Evolutionary conservation across 2,329 filamentous ascomycete species (phyloP).

Genomic region (Hypomyces perniciosus): DNA sequence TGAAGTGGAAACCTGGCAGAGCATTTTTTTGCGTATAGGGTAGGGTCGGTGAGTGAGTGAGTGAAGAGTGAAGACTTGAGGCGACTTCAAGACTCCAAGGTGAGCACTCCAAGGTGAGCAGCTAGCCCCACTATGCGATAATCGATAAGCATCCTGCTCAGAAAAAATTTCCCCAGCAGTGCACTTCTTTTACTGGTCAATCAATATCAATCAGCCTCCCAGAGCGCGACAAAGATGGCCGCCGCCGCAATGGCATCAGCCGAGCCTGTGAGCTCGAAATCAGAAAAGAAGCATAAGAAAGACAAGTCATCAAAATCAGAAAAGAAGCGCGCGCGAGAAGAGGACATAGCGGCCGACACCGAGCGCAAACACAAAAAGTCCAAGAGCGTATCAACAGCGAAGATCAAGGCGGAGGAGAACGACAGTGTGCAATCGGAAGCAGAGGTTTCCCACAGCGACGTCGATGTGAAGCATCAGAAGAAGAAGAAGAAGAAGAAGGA

Average conservation of each 20-base stretch:
- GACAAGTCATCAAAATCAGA: constrained; percentile 28
- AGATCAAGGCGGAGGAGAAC: constrained; percentile 14
- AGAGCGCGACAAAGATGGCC: constrained; percentile 14
- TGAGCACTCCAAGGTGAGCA: too few relatives aligned
- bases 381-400: constrained; percentile 37
- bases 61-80: too few relatives aligned
- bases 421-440: constrained; percentile 13
- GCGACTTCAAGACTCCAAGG: too few relatives aligned
- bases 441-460: constrained; percentile 24
- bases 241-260: constrained; percentile 25
- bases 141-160: constrained; percentile 10
- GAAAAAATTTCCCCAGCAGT: constrained; percentile 10
- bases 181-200: background rate
- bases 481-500: constrained; percentile 24
- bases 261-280: constrained; percentile 24
- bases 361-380: constrained; percentile 47
- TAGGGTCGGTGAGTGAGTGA: too few relatives aligned
- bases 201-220: constrained; percentile 2
- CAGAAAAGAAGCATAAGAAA: constrained; percentile 37
- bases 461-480: constrained; percentile 30
- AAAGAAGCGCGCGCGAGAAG: constrained; percentile 42
- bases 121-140: constrained; percentile 7
- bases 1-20: too few relatives aligned
- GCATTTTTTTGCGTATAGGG: too few relatives aligned
- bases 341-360: constrained; percentile 32